These are phyloP conservation scores for Chaetomium strumarium DNA, from an alignment of 2,329 filamentous ascomycete species.

Conservation along the genomic window DNA sequence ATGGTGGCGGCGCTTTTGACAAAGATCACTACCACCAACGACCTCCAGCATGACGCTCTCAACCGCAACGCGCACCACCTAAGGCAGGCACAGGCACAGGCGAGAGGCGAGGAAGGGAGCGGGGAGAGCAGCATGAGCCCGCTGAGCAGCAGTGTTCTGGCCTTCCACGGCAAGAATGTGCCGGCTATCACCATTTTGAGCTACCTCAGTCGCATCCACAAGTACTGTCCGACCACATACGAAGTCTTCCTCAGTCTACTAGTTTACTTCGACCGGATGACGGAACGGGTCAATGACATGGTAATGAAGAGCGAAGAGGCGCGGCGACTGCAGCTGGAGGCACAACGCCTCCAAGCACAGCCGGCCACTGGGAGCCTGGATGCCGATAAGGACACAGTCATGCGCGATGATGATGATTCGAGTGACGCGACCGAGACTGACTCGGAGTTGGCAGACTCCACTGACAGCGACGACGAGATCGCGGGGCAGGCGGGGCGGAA, in stretches of 20 bases:
- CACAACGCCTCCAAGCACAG: constrained; percentile 16
- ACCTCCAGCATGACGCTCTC: constrained; percentile 84
- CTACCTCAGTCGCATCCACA: constrained; percentile 93
- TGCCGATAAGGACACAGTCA: constrained; percentile 30
- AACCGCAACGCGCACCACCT: constrained; percentile 63
- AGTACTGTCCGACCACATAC: constrained; percentile 97
- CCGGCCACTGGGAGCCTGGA: constrained; percentile 6
- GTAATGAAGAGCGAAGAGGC: constrained; percentile 62
- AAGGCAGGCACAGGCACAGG: constrained; percentile 42
- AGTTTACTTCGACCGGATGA: constrained; percentile 99
- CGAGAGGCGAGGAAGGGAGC: constrained; percentile 20
- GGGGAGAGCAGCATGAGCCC: constrained; percentile 45
- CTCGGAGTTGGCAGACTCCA: constrained; percentile 17
- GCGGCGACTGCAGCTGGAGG: constrained; percentile 34
- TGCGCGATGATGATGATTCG: constrained; percentile 38
- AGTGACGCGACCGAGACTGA: constrained; percentile 23
- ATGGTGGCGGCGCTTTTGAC: constrained; percentile 96
- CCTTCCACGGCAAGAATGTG: constrained; percentile 97
- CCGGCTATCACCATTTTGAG: constrained; percentile 95
- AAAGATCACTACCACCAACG: constrained; percentile 96
- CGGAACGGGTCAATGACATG: constrained; percentile 82
- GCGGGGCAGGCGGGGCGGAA: background rate
- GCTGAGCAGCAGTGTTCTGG: constrained; percentile 64
- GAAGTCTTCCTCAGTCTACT: constrained; percentile 93
- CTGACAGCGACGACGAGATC: constrained; percentile 18